Percentiles rank a stretch among this genome's conserved stretches.
phyloP scores from a whole-genome alignment of 495 filamentous ascomycete genomes.

The Penicillium salamii region DNA sequence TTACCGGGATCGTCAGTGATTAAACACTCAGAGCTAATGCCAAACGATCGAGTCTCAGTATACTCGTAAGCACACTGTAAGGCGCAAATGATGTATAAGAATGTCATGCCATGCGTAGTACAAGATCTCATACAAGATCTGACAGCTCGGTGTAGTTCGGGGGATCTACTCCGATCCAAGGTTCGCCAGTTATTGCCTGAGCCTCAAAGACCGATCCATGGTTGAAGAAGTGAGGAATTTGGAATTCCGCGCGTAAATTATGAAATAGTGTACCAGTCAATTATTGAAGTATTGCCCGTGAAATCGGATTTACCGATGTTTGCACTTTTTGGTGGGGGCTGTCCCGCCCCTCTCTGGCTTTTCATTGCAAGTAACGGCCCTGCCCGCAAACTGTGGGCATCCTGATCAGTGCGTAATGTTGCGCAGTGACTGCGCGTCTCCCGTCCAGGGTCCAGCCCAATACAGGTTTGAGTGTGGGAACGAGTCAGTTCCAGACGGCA shows the following conservation, averaged over 20 bases:
- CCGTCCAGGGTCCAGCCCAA: constrained; percentile 1
- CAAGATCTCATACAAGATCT: no score
- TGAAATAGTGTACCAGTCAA: neutral
- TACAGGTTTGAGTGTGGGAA: neutral
- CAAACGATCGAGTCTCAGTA: no score
- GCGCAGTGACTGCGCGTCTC: constrained; percentile 7
- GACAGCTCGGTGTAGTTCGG: constrained; percentile 20
- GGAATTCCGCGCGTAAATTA: neutral
- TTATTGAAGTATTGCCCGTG: neutral
- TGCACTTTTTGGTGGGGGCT: neutral
- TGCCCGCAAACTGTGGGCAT: neutral
- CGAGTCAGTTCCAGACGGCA: constrained; percentile 3
- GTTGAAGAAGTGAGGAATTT: neutral
- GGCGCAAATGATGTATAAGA: neutral
- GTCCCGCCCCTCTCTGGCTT: neutral
- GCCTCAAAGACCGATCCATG: neutral
- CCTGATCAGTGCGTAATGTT: neutral
- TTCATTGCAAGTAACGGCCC: neutral
- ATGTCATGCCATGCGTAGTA: constrained; percentile 1
- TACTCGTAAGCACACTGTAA: no score
- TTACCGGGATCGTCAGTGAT: neutral
- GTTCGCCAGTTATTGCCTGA: neutral
- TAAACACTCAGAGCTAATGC: neutral
- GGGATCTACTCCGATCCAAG: constrained; percentile 2
- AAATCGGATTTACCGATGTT: neutral